Evolutionary conservation across 1,284 basidiomycete species (phyloP), one percentile per base, ranked within the genome.

Genomic region (Inonotus obliquus): DNA sequence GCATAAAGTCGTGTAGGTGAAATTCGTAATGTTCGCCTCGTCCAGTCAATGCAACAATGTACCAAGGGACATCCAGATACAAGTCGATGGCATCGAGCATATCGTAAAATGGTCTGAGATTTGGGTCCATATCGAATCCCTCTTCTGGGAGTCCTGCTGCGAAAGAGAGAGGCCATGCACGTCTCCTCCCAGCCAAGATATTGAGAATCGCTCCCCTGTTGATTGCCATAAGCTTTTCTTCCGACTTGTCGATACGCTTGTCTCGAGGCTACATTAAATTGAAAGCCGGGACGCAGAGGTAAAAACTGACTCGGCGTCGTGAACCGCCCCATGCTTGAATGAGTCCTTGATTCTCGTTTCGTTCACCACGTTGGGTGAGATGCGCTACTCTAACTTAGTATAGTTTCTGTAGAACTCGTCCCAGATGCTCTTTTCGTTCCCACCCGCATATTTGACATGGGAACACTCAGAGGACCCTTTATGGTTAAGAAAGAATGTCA

Each of bases 241-340:
- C 41, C 41, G 41, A 17, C 17, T 44, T 14, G 17, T 44, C 19
- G 11, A 44, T 4, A 6, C 14, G 41, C 19, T 9, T 44, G 19
- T 44, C 41, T 6, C 19, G 19, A 1, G 19, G 49, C 49, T 17
- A 29, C 52, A 54, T 54, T 17, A 25, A 27, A 2, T 29, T 25
- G 32, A 54, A 54, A n/a, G 35, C 35, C 10, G 35, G n/a, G n/a
- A 35, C 14, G n/a, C 17, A 37, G 25, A 54, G 29, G 23, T 54
- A 54, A 23, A 54, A 27, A 54, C 52, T 17, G 52, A 54, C 52
- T 54, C 52, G 27, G 29, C 52, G 9, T 54, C 52, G 32, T 54
- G 52, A 11, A 54, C 32, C 1, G 29, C 32, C 4, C 29, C 32
- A n/a, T 54, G 52, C 4, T 5, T 5, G 37, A 54, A 49, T 4